Evolutionary conservation across 2,329 filamentous ascomycete species (phyloP).

Genomic region (Aspergillus sp.): DNA sequence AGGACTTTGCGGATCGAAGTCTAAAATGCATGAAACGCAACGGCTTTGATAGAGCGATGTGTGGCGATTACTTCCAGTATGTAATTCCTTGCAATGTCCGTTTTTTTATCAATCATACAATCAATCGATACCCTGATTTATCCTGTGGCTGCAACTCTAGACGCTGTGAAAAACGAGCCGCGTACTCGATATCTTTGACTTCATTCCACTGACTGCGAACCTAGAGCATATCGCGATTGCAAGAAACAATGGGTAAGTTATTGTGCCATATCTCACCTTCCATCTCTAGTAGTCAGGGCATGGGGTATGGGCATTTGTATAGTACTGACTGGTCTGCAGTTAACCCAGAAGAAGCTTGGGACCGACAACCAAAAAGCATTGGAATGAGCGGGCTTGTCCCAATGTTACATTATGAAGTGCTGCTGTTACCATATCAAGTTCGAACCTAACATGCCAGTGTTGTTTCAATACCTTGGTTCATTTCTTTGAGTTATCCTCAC

Average conservation of each 20-base stretch:
- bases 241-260: constrained; percentile 88
- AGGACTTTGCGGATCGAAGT: constrained; percentile 83
- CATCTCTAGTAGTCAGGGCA: not conserved
- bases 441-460: not conserved
- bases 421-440: not conserved
- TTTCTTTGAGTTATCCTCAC: not conserved
- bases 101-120: not conserved
- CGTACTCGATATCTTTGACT: not conserved
- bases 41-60: constrained; percentile 83
- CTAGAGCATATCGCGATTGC: constrained; percentile 86
- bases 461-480: not conserved
- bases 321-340: constrained; percentile 18
- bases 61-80: constrained; percentile 92
- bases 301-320: not conserved
- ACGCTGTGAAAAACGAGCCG: not conserved
- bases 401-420: not conserved
- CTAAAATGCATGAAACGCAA: constrained; percentile 88
- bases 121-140: not conserved
- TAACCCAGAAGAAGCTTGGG: constrained; percentile 31
- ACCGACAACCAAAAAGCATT: constrained; percentile 1
- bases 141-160: not conserved
- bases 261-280: not conserved
- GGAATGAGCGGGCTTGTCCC: constrained; percentile 2
- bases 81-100: constrained; percentile 30
- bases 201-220: constrained; percentile 7